Base-by-base conservation (phyloP, 441 rosid genomes). In the Mallotus repandus region DNA sequence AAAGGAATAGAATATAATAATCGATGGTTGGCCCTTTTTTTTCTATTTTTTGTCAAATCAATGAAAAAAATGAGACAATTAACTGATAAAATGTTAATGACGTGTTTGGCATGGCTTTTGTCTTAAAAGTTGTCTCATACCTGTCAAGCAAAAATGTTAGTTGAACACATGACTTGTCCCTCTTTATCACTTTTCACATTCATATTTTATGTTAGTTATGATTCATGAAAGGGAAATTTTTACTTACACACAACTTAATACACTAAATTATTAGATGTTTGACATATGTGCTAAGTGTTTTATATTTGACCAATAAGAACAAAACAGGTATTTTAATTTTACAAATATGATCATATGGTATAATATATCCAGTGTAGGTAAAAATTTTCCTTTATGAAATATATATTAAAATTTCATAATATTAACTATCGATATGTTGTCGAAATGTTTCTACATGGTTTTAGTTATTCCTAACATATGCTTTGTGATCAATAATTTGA, bases 81-180 rank as follows among this genome's bases (percentile, higher is more conserved):
- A 14, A 46, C 15, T 19, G 22, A 7, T 10, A 14, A 49, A 38
- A 19, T 15, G 49, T 14, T 19, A 56, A 43, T 43, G 3, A 57
- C n/a, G 46, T 70, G 66, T 66, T 74, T 7, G 55, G 21, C 16
- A 29, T 62, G 12, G 4, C 32, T 29, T 73, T 57, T 74, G 68
- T 75, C 58, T 32, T 11, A 0, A 19, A 66, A 45, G 46, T 38
- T 78, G 72, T 50, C 64, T 69, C 49, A 22, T 25, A 52, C 57
- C n/a, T 66, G 72, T n/a, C 25, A 41, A n/a, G 67, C 79, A 78
- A 59, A 55, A 46, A 69, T 65, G 75, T 43, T 66, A 57, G 59
- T 14, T 18, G 59, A 72, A 69, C 76, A 74, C 81, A 64, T 54
- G 77, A 71, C 43, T 74, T 73, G 75, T 71, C 45, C 54, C 59